Evolutionary conservation across 2,329 filamentous ascomycete species (phyloP).

Genomic region (Mollisiaceae sp.): DNA sequence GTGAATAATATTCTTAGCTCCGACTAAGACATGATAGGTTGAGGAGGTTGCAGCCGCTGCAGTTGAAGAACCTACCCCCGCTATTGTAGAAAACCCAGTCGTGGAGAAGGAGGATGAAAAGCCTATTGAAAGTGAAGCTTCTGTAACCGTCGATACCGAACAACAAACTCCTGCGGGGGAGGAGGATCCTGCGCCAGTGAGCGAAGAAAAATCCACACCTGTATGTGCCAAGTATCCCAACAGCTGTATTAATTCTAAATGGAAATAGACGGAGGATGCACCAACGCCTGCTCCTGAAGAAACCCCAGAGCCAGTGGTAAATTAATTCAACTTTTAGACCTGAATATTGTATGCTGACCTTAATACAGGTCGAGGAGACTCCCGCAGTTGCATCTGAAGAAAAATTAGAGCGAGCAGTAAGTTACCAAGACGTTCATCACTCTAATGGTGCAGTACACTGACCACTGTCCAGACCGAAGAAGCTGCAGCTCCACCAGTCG

Average conservation of each 20-base stretch:
- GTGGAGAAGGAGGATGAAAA: not conserved
- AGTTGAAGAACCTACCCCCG: not conserved
- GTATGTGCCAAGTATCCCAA: not conserved
- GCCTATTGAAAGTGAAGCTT: not conserved
- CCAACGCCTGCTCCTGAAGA: not conserved
- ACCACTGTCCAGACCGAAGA: not conserved
- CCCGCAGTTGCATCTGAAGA: not conserved
- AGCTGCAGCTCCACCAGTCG: conserved; percentile 7
- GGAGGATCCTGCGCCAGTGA: not conserved
- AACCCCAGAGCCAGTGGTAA: conserved; percentile 1
- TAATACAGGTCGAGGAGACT: conserved; percentile 10
- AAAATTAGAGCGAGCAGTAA: conserved; percentile 4
- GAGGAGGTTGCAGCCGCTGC: conserved; percentile 2
- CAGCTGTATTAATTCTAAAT: not conserved
- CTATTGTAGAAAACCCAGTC: too few relatives aligned
- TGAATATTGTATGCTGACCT: not conserved
- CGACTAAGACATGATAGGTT: not conserved
- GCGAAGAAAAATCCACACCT: not conserved
- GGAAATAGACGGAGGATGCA: not conserved
- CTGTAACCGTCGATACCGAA: not conserved
- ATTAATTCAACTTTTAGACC: not conserved
- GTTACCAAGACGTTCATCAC: not conserved
- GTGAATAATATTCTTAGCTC: not conserved
- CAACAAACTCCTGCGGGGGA: not conserved
- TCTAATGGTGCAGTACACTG: not conserved